phyloP scores from a whole-genome alignment of 2,329 filamentous ascomycete species.

The Calonectria pseudoreteaudii region DNA sequence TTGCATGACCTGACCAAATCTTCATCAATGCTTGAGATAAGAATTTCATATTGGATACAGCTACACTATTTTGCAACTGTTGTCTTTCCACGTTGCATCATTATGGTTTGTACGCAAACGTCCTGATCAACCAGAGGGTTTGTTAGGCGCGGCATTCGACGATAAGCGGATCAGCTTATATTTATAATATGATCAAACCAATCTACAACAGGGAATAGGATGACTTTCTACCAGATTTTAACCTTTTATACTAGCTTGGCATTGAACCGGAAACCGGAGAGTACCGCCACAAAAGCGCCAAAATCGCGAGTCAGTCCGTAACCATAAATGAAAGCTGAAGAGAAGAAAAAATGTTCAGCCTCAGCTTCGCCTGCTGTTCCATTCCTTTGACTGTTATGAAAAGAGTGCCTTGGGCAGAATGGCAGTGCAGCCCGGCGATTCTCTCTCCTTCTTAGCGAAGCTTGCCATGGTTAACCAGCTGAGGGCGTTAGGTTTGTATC shows the following conservation, averaged over 20 bases:
- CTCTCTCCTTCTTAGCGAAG: not conserved
- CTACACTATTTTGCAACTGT: not conserved
- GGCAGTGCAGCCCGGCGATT: no score
- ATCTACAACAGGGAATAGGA: not conserved
- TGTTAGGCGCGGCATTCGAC: not conserved
- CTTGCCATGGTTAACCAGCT: not conserved
- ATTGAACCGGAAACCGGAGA: not conserved
- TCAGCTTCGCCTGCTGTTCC: not conserved
- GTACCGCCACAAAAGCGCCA: not conserved
- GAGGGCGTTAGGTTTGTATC: not conserved
- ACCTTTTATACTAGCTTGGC: not conserved
- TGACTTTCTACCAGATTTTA: not conserved
- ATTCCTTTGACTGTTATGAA: not conserved
- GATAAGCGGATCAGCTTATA: not conserved
- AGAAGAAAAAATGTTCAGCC: not conserved
- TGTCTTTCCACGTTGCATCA: not conserved
- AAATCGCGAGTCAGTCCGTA: not conserved
- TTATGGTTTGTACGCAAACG: not conserved
- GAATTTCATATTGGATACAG: not conserved
- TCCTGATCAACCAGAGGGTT: not conserved
- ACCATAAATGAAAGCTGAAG: not conserved
- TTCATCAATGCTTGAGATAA: not conserved
- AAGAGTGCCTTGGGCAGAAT: not conserved
- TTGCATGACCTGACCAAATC: not conserved
- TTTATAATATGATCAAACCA: not conserved